Conservation (phyloP, 805 yeast genomes). For the Kodamaea nitidulidarum region DNA sequence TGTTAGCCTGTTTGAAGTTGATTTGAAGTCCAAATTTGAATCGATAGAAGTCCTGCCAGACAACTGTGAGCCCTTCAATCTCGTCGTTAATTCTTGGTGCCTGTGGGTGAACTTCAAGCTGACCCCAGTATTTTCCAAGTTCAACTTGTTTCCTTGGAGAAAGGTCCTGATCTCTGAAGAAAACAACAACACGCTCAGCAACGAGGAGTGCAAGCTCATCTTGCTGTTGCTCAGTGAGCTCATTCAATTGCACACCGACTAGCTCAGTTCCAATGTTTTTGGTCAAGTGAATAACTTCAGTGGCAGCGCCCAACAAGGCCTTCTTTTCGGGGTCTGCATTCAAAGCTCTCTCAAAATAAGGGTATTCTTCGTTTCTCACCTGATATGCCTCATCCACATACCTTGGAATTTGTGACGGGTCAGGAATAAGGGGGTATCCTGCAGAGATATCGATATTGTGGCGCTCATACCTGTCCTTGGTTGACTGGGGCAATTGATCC, state of each 20-base stretch:
- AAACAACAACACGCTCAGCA: constrained; percentile 29
- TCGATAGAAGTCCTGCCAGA: constrained; percentile 30
- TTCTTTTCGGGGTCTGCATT: constrained; percentile 29
- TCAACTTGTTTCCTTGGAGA: constrained; percentile 28
- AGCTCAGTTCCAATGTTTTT: constrained; percentile 30
- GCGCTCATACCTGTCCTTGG: constrained; percentile 16
- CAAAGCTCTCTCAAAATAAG: constrained; percentile 24
- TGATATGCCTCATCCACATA: constrained; percentile 24
- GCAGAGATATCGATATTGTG: constrained; percentile 23
- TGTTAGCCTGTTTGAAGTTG: constrained; percentile 24
- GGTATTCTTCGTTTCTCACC: constrained; percentile 21
- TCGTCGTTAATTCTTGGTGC: constrained; percentile 12
- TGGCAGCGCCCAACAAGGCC: constrained; percentile 30
- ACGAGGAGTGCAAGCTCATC: constrained; percentile 29
- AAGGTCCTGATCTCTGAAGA: constrained; percentile 28
- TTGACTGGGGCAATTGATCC: constrained; percentile 6
- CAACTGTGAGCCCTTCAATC: constrained; percentile 24
- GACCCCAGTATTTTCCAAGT: constrained; percentile 29
- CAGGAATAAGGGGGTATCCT: constrained; percentile 26
- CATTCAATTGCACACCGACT: constrained; percentile 27
- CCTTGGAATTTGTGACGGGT: constrained; percentile 19
- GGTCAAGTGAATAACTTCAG: constrained; percentile 25
- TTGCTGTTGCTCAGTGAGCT: constrained; percentile 26
- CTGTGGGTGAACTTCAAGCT: constrained; percentile 24
- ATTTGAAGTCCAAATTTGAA: constrained; percentile 23